Conservation (phyloP, 2,329 filamentous ascomycete genomes). For the Colletotrichum liaoningense region DNA sequence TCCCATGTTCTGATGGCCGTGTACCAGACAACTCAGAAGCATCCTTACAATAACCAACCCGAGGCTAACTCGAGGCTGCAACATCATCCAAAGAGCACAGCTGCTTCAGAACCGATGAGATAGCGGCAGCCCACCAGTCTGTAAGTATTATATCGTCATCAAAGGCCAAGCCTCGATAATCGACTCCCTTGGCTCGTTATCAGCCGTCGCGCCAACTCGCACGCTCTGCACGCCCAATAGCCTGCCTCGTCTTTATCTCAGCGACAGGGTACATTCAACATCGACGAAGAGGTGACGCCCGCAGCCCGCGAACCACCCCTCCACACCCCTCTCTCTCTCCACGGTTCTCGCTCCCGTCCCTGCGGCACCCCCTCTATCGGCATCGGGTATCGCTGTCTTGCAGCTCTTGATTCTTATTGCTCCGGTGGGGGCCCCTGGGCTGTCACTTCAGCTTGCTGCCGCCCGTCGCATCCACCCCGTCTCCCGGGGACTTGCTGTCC, state of each 20-base stretch:
- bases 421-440: conserved; percentile 13
- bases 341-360: neutral
- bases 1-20: neutral
- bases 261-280: conserved; percentile 23
- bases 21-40: neutral
- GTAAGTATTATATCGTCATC: neutral
- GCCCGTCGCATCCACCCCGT: conserved; percentile 13
- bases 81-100: neutral
- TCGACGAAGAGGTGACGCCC: conserved; percentile 2
- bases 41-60: neutral
- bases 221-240: conserved; percentile 23
- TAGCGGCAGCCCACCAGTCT: neutral
- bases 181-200: conserved; percentile 10
- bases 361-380: neutral
- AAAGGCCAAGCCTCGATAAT: conserved; percentile 10
- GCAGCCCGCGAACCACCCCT: conserved; percentile 1
- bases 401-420: neutral
- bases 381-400: neutral
- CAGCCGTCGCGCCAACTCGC: conserved; percentile 23
- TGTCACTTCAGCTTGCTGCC: neutral
- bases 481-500: conserved; percentile 1
- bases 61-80: neutral
- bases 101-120: neutral
- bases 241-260: conserved; percentile 24
- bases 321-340: conserved; percentile 8